A percentile compares a stretch with the other conserved stretches of the same genome.
Conservation (phyloP, 352 stramenopile species). For the Phytophthora constricta region DNA sequence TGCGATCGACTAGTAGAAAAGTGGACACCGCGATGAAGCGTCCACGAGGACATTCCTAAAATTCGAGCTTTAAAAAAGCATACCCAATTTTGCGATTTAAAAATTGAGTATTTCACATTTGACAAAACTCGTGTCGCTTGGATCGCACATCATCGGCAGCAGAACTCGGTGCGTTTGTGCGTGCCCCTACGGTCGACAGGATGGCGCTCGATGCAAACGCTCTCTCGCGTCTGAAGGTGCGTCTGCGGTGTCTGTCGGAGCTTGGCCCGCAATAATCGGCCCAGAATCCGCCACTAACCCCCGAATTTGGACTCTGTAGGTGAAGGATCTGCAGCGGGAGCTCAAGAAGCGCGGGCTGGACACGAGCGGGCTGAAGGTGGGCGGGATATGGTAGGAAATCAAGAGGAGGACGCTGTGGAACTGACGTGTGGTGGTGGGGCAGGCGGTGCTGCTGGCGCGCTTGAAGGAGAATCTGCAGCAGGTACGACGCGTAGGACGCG, state of each 20-base stretch:
- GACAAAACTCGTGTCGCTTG: no score
- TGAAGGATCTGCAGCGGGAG: conserved; percentile 60
- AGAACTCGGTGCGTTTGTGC: not conserved
- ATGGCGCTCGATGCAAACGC: conserved; percentile 28
- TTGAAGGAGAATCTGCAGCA: conserved; percentile 43
- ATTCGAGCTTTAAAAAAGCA: not conserved
- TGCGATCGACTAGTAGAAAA: conserved; percentile 31
- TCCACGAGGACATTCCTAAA: not conserved
- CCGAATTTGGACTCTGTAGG: conserved; percentile 28
- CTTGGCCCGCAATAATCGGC: not conserved
- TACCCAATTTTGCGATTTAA: no score
- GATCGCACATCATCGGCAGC: not conserved
- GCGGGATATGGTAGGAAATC: not conserved
- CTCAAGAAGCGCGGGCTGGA: conserved; percentile 52
- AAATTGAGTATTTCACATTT: no score
- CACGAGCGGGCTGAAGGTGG: conserved; percentile 48
- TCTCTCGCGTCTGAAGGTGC: conserved; percentile 35
- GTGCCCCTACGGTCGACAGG: not conserved
- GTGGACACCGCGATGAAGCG: conserved; percentile 8
- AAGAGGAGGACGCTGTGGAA: not conserved
- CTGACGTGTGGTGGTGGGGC: not conserved
- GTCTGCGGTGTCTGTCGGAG: not conserved
- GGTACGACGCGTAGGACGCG: conserved; percentile 13
- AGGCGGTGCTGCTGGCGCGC: conserved; percentile 47
- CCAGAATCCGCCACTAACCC: not conserved